Evolutionary conservation across 2,329 filamentous ascomycete genomes (phyloP).

Genomic region (Alternaria triticimaculans): DNA sequence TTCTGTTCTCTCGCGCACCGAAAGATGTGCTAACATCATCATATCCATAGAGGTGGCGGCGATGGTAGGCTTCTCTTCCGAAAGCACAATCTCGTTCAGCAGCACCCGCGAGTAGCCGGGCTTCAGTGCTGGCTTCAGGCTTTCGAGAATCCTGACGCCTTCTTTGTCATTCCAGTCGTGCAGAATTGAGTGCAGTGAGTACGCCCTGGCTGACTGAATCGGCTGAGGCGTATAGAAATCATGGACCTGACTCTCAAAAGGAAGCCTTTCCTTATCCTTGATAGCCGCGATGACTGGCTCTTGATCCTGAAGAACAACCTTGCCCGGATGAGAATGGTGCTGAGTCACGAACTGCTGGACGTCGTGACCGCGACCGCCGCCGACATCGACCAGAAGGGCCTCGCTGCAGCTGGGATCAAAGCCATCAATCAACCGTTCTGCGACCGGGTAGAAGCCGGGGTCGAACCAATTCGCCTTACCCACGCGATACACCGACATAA

Average conservation of each 20-base stretch:
- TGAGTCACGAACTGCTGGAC: constrained; percentile 39
- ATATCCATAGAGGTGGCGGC: constrained; percentile 19
- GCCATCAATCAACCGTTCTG: constrained; percentile 31
- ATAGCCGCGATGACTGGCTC: constrained; percentile 43
- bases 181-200: constrained; percentile 27
- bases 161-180: constrained; percentile 33
- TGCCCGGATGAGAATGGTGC: constrained; percentile 49
- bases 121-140: constrained; percentile 20
- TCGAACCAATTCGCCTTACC: constrained; percentile 22
- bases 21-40: constrained; percentile 23
- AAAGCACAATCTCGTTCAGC: constrained; percentile 23
- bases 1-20: constrained; percentile 15
- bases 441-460: constrained; percentile 20
- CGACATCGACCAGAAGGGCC: constrained; percentile 53
- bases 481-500: constrained; percentile 20
- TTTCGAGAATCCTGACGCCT: constrained; percentile 21
- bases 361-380: constrained; percentile 52
- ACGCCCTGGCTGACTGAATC: constrained; percentile 48
- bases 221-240: constrained; percentile 58
- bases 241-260: constrained; percentile 45
- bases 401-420: constrained; percentile 20
- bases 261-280: constrained; percentile 26
- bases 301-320: constrained; percentile 59
- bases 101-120: constrained; percentile 23
- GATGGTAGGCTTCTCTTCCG: constrained; percentile 11